Base-by-base conservation (phyloP, 2,329 filamentous ascomycete species). In the Trichoderma brevicompactum region DNA sequence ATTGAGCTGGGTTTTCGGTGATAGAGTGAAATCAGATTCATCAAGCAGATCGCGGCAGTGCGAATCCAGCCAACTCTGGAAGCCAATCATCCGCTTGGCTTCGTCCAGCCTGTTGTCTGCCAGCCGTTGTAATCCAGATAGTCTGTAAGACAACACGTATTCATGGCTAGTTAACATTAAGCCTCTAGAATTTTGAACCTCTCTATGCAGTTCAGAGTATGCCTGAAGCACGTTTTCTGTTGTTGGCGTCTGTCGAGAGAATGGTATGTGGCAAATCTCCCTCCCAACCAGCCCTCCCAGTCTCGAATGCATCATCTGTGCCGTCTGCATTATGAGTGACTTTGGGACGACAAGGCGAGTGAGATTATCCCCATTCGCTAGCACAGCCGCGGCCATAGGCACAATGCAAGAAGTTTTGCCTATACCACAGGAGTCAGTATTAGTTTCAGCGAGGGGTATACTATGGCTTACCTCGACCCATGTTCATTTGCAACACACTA, bases 401-500 rank as follows among this genome's bases (percentile, higher is more conserved):
- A 86, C 80, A 23, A 87, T 84, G 55, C 80, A 81, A 0, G 83
- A 85, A 0, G 85, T 87, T 73, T 88, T 88, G 0, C 85, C 83
- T 84, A 5, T 5, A 2, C 7, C 15, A 13, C 8, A 54, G 2
- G 48, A 3, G 19, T 61, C 10, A 61, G 23, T 15, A 3, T 41
- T 32, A n/a, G 3, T 6, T 17, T 15, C 13, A 8, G 12, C 10
- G 7, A 38, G 7, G 7, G 6, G 5, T 38, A 15, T 17, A 3
- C 0, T 15, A 7, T 8, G 3, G 50, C 50, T 71, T 72, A 77
- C 83, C 83, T 76, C 88, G 81, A 0, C 88, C 88, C 87, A 90
- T 90, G 67, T 89, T 87, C 74, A 90, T 82, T 67, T 90, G 88
- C 1, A 89, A 69, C 0, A 90, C 85, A 0, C 86, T 86, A 66